Evolutionary conservation across 345 rosid genomes (phyloP).

Genomic region (Kernera saxatilis): DNA sequence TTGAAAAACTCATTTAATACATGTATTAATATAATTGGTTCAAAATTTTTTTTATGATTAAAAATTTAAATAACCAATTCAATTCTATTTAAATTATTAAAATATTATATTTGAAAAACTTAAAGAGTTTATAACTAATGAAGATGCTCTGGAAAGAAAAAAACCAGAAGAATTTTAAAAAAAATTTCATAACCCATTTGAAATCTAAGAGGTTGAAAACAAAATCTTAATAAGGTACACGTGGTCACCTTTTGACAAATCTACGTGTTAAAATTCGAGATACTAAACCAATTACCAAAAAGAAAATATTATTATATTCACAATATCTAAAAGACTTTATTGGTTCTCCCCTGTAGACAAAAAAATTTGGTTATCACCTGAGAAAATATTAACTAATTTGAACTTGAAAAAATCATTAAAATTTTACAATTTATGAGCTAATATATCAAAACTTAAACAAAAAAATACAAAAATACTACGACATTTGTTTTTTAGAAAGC

Average conservation of each 20-base stretch:
- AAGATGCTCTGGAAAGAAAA: too few species aligned
- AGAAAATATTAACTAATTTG: neutral
- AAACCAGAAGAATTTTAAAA: neutral
- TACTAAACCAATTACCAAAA: slow-evolving; percentile 4
- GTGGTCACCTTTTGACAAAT: neutral
- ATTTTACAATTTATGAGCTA: neutral
- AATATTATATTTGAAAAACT: too few species aligned
- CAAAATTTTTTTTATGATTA: too few species aligned
- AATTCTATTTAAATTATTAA: too few species aligned
- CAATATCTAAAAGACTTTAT: slow-evolving; percentile 11
- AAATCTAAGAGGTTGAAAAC: neutral
- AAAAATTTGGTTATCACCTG: neutral
- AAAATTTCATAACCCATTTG: neutral
- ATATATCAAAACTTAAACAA: neutral
- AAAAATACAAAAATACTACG: neutral
- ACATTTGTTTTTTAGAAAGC: neutral
- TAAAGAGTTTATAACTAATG: too few species aligned
- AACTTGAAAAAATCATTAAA: neutral
- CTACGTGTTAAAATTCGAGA: neutral
- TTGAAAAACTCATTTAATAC: too few species aligned
- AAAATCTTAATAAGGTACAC: neutral
- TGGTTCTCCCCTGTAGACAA: neutral
- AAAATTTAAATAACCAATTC: too few species aligned
- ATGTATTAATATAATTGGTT: too few species aligned
- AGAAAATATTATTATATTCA: neutral